Evolutionary conservation across 768 basidiomycete species (phyloP).

Genomic region (Favolaschia claudopus): DNA sequence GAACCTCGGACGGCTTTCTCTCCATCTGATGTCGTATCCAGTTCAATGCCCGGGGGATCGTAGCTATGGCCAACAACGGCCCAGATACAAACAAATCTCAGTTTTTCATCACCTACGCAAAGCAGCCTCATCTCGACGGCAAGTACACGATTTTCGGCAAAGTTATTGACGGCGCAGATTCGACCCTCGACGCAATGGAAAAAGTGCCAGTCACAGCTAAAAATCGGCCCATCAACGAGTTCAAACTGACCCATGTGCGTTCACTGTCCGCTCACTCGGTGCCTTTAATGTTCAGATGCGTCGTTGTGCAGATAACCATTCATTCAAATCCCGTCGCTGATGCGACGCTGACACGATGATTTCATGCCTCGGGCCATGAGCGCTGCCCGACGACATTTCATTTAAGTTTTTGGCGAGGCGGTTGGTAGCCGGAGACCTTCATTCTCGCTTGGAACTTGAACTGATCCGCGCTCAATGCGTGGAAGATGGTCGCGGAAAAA

Average conservation of each 20-base stretch:
- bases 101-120: slow-evolving; percentile 90
- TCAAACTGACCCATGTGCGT: slow-evolving; percentile 82
- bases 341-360: slow-evolving; percentile 53
- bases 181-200: slow-evolving; percentile 94
- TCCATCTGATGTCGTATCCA: slow-evolving; percentile 43
- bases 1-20: slow-evolving; percentile 12
- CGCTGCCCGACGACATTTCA: neutral
- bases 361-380: neutral
- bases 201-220: slow-evolving; percentile 90
- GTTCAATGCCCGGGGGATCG: slow-evolving; percentile 95
- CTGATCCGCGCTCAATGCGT: too few relatives aligned
- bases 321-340: slow-evolving; percentile 97
- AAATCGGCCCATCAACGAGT: slow-evolving; percentile 85
- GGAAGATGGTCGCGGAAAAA: too few relatives aligned
- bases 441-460: too few relatives aligned
- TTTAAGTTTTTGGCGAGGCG: neutral
- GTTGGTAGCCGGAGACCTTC: too few relatives aligned
- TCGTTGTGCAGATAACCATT: slow-evolving; percentile 69
- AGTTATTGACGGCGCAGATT: slow-evolving; percentile 98
- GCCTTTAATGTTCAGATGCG: slow-evolving; percentile 12
- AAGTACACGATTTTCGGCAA: slow-evolving; percentile 96
- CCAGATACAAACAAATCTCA: slow-evolving; percentile 93
- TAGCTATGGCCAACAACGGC: slow-evolving; percentile 98
- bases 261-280: slow-evolving; percentile 53
- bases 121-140: slow-evolving; percentile 92